Evolutionary conservation across 2,329 filamentous ascomycete species (phyloP).

Genomic region (Incumbomyces delicatus): DNA sequence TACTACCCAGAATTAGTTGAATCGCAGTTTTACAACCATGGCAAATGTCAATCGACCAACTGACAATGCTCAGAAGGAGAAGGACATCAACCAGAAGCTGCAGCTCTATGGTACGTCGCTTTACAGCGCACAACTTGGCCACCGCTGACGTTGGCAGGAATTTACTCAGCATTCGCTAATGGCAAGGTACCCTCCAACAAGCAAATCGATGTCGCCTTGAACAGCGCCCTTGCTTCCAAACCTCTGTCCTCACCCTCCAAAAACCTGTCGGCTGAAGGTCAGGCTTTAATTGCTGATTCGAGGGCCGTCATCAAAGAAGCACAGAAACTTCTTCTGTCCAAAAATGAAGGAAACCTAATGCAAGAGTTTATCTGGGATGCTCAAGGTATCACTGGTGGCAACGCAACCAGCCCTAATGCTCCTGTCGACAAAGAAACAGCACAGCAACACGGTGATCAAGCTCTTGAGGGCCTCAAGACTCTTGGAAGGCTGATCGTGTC

Average conservation of each 20-base stretch:
- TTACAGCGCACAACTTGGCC: constrained; percentile 46
- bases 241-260: constrained; percentile 59
- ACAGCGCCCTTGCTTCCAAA: constrained; percentile 69
- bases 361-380: constrained; percentile 98
- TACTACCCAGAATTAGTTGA: no score
- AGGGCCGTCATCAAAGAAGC: constrained; percentile 72
- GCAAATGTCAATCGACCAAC: constrained; percentile 59
- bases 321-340: constrained; percentile 75
- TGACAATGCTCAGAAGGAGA: constrained; percentile 66
- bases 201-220: constrained; percentile 90
- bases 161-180: constrained; percentile 59
- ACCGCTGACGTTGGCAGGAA: constrained; percentile 15
- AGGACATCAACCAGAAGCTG: constrained; percentile 79
- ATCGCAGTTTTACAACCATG: constrained; percentile 1
- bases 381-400: constrained; percentile 55
- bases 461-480: constrained; percentile 74
- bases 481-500: constrained; percentile 83
- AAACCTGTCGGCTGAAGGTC: constrained; percentile 74
- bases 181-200: constrained; percentile 93
- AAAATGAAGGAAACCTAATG: constrained; percentile 88
- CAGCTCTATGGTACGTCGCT: constrained; percentile 63
- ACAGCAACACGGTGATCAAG: constrained; percentile 73
- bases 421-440: constrained; percentile 67
- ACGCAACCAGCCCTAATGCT: constrained; percentile 51
- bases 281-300: constrained; percentile 65